These are phyloP conservation scores for Saccharomycopsis javanensis DNA, from an alignment of 805 yeast genomes.

Conservation along the genomic window DNA sequence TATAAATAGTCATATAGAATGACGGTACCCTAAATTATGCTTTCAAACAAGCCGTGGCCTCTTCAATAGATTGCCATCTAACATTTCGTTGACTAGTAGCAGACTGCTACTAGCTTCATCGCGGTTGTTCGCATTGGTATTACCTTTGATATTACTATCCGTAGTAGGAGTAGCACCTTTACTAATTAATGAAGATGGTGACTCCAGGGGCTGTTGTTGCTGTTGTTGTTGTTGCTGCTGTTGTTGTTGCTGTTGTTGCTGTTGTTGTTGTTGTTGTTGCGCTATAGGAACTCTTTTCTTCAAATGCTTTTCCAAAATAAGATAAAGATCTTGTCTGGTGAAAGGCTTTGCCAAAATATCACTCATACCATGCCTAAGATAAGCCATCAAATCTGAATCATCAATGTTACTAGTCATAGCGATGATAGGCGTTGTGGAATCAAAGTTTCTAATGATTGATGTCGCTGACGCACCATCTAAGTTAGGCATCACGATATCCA, in stretches of 20 bases:
- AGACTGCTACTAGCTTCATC: neutral
- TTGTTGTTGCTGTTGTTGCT: conserved; percentile 8
- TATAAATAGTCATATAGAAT: no score
- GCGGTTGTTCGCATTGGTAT: neutral
- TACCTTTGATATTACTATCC: neutral
- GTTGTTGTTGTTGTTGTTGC: conserved; percentile 22
- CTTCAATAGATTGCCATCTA: conserved; percentile 6
- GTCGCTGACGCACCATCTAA: conserved; percentile 87
- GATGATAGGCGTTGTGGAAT: conserved; percentile 78
- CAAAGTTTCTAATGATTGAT: conserved; percentile 76
- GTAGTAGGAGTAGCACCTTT: neutral
- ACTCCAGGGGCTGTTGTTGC: conserved; percentile 2
- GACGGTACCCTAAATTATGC: no score
- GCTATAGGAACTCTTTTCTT: conserved; percentile 36
- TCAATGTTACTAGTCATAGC: conserved; percentile 91
- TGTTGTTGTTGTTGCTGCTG: neutral
- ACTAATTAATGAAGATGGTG: neutral
- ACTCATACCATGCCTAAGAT: conserved; percentile 81
- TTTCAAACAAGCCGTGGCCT: conserved; percentile 5
- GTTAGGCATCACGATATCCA: conserved; percentile 89
- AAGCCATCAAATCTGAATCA: conserved; percentile 69
- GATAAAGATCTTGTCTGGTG: conserved; percentile 73
- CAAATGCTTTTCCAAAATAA: conserved; percentile 67
- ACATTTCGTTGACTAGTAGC: neutral
- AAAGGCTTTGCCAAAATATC: conserved; percentile 93